Evolutionary conservation across 192 early-diverging fungal genomes (phyloP).

Genomic region (Lobosporangium transversale): DNA sequence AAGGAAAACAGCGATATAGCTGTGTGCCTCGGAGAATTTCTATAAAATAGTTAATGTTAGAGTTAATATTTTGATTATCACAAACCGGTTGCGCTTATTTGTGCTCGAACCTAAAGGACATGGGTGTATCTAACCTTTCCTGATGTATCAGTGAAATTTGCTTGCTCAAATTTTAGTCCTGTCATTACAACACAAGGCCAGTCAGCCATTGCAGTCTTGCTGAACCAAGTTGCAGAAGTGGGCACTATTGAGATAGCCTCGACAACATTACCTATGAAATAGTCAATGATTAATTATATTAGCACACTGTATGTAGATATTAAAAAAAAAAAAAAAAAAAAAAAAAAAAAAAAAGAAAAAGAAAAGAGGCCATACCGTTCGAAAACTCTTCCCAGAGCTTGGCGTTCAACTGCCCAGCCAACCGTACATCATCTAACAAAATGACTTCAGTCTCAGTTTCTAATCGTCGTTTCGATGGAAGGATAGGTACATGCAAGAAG

Average conservation of each 20-base stretch:
- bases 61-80: background rate
- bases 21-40: slow-evolving; percentile 44
- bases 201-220: slow-evolving; percentile 37
- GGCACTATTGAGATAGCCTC: slow-evolving; percentile 46
- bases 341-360: background rate
- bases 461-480: slow-evolving; percentile 36
- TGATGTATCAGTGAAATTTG: slow-evolving; percentile 17
- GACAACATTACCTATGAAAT: slow-evolving; percentile 22
- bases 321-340: slow-evolving; percentile 1
- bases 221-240: slow-evolving; percentile 43
- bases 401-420: slow-evolving; percentile 33
- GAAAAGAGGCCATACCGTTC: slow-evolving; percentile 9
- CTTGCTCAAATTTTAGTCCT: slow-evolving; percentile 48
- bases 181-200: slow-evolving; percentile 53
- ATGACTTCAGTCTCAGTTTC: slow-evolving; percentile 46
- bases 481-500: slow-evolving; percentile 44
- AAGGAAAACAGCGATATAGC: slow-evolving; percentile 44
- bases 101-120: background rate
- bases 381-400: slow-evolving; percentile 51
- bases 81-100: background rate
- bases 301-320: background rate
- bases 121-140: too few species aligned
- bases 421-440: slow-evolving; percentile 31
- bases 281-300: background rate
- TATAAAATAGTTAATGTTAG: background rate